Evolutionary conservation across 1,284 basidiomycete species (phyloP), one percentile per base, ranked within the genome.

Genomic region (Schizophyllum commune): DNA sequence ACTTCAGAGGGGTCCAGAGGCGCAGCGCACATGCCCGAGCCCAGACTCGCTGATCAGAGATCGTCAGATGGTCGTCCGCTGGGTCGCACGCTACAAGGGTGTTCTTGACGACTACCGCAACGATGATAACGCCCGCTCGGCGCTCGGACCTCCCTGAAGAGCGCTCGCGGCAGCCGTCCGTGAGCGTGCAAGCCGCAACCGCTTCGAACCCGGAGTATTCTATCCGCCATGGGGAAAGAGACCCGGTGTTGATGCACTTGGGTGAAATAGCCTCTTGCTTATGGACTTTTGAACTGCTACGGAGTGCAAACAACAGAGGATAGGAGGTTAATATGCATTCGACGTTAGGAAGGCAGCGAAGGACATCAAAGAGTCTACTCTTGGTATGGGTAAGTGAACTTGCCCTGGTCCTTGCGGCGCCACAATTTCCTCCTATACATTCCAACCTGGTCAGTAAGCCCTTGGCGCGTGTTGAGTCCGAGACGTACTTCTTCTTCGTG

Each of bases 331-430:
- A 9, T 47, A 47, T 47, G 39, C 39, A 47, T 47, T 47, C 39
- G 9, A 4, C 39, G 39, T 11, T 3, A 13, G 17, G 13, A 47
- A 4, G 4, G 9, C 9, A 2, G 2, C 39, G 17, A 47, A 47
- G 13, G 9, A 17, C 4, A 47, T 54, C 33, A 17, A 63, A 13
- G 52, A 55, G n/a, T 60, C 69, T 77, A 88, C 75, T 95, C 94
- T 72, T 89, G 89, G 75, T 84, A 94, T 5, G 94, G 93, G 71
- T 94, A 96, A 8, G 85, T 83, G 54, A 96, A 89, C 75, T 93
- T 93, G 54, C 84, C 83, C 69, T 88, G 86, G 69, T 94, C 91
- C 74, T 90, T 95, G 62, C 91, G 85, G 64, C 93, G 83, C 92
- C 93, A 96, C 32, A 95, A 80, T 78, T 95, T 96, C 72, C 87